These are phyloP conservation scores for Podila epigama DNA, from an alignment of 192 early-diverging fungal species.

Conservation along the genomic window DNA sequence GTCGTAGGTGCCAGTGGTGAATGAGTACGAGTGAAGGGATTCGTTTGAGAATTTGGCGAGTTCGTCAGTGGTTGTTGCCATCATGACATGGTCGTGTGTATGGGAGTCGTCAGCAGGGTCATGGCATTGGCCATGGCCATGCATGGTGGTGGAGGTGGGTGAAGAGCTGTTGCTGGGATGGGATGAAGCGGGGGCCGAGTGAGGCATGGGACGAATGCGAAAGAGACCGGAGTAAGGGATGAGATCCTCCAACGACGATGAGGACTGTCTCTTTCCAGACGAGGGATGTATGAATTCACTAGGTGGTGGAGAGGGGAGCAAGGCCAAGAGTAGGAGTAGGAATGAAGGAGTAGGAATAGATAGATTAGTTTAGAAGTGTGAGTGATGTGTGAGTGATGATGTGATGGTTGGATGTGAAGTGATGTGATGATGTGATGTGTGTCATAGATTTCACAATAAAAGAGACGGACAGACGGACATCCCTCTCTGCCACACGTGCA, in stretches of 20 bases:
- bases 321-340: too few relatives aligned
- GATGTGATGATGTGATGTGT: too few relatives aligned
- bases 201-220: conserved; percentile 48
- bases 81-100: background rate
- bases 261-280: too few relatives aligned
- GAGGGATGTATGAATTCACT: background rate
- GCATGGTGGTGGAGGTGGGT: conserved; percentile 5
- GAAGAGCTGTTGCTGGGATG: too few relatives aligned
- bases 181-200: background rate
- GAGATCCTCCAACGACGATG: conserved; percentile 42
- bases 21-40: conserved; percentile 54
- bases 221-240: conserved; percentile 49
- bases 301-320: background rate
- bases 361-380: too few relatives aligned
- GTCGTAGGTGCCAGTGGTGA: conserved; percentile 49
- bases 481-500: too few relatives aligned
- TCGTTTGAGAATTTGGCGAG: conserved; percentile 57
- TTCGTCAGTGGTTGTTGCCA: conserved; percentile 45
- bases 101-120: background rate
- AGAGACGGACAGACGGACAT: too few relatives aligned
- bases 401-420: too few relatives aligned
- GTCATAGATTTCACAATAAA: too few relatives aligned
- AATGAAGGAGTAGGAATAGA: too few relatives aligned
- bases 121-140: conserved; percentile 9
- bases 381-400: too few relatives aligned